Evolutionary conservation across 257 asterid genomes (phyloP).

Genomic region (Perilla frutescens): DNA sequence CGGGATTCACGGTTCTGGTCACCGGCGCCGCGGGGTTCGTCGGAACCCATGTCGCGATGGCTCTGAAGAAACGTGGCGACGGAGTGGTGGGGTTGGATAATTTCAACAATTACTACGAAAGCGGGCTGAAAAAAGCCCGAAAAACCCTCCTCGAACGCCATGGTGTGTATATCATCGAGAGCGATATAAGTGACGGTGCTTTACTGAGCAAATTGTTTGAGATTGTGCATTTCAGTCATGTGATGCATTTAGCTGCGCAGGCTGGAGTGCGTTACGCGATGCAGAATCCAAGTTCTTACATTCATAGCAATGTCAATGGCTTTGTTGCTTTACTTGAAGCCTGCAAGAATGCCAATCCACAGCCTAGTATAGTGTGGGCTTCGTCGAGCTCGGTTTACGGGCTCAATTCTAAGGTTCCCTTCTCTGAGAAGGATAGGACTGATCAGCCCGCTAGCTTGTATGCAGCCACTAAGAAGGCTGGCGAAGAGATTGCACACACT

Average conservation of each 20-base stretch:
- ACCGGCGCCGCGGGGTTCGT: constrained; percentile 91
- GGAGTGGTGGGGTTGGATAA: constrained; percentile 86
- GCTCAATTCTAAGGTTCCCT: constrained; percentile 79
- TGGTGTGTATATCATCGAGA: constrained; percentile 62
- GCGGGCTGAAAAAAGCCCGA: constrained; percentile 80
- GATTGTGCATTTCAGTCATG: constrained; percentile 65
- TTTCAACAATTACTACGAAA: constrained; percentile 70
- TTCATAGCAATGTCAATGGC: constrained; percentile 73
- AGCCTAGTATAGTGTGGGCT: constrained; percentile 81
- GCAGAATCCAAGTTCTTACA: constrained; percentile 72
- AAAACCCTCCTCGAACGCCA: constrained; percentile 54
- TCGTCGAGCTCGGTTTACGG: constrained; percentile 89
- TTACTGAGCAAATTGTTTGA: constrained; percentile 59
- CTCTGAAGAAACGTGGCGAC: constrained; percentile 70
- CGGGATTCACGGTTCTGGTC: constrained; percentile 65
- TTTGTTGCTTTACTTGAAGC: constrained; percentile 71
- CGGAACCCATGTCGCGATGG: constrained; percentile 69
- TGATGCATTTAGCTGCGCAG: constrained; percentile 89
- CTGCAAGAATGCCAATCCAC: constrained; percentile 65
- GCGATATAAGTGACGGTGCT: constrained; percentile 62
- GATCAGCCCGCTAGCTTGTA: constrained; percentile 86
- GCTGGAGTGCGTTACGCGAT: constrained; percentile 89
- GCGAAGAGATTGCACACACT: constrained; percentile 82
- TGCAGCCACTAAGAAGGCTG: constrained; percentile 91
- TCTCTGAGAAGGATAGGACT: constrained; percentile 73